Conservation (phyloP, 306 rosid species). For the Rubus parviflorus region DNA sequence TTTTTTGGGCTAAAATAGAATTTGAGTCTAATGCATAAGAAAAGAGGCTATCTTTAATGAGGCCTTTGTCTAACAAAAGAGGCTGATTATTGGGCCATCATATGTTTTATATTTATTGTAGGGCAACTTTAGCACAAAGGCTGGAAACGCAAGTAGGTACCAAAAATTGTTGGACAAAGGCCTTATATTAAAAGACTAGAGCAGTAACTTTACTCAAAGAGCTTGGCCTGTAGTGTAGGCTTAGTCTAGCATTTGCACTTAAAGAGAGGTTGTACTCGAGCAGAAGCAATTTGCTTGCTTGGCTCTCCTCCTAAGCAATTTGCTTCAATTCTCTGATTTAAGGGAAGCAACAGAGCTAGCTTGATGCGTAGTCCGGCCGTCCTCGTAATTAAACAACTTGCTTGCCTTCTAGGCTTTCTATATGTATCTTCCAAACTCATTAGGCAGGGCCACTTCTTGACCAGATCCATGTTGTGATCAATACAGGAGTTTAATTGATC, state of each 20-base stretch:
- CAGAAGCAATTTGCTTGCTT: conserved; percentile 1
- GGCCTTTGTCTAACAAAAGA: background rate
- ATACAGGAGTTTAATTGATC: background rate
- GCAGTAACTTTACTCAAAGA: background rate
- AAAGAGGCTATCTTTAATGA: background rate
- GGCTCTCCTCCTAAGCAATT: background rate
- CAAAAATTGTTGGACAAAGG: background rate
- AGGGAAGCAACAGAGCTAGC: background rate
- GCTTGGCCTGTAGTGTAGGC: conserved; percentile 1
- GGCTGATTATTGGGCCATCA: background rate
- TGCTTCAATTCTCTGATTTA: background rate
- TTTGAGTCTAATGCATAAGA: background rate
- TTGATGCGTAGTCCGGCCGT: too few species aligned
- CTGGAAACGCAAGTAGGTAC: background rate
- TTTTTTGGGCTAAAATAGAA: too few species aligned
- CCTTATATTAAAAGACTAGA: background rate
- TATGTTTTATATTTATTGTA: background rate
- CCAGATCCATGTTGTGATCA: background rate
- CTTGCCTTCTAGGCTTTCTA: background rate
- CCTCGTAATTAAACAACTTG: background rate
- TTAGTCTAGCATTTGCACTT: background rate
- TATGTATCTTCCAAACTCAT: background rate
- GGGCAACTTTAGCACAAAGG: background rate
- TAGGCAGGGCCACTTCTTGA: too few species aligned
- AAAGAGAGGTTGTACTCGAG: background rate